phyloP scores from a whole-genome alignment of 2,329 filamentous ascomycete genomes.

The Botrytis paeoniae region DNA sequence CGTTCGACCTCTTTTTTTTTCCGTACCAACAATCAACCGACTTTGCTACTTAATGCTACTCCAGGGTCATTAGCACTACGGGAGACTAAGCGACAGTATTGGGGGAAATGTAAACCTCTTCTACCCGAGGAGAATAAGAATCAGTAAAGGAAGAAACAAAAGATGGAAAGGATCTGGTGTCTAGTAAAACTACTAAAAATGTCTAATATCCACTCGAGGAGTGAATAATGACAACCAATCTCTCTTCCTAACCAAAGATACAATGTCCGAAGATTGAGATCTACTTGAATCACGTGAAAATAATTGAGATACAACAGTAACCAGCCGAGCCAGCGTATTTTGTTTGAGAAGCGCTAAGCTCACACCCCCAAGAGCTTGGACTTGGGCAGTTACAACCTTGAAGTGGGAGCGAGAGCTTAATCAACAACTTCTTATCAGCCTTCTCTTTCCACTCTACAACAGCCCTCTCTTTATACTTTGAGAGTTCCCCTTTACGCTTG shows the following conservation, averaged over 20 bases:
- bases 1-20: conserved; percentile 17
- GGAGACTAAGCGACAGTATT: conserved; percentile 16
- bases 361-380: conserved; percentile 13
- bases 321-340: neutral
- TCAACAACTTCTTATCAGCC: conserved; percentile 19
- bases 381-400: conserved; percentile 18
- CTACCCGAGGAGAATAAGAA: conserved; percentile 10
- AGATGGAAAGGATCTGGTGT: neutral
- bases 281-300: conserved; percentile 10
- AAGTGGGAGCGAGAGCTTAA: conserved; percentile 21
- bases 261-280: neutral
- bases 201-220: neutral
- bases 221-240: neutral
- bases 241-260: neutral
- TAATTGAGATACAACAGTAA: neutral
- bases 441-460: neutral
- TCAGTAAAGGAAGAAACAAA: neutral
- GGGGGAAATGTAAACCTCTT: conserved; percentile 6
- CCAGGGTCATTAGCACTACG: conserved; percentile 8
- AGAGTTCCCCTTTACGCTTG: neutral
- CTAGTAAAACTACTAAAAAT: neutral
- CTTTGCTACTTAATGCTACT: conserved; percentile 12
- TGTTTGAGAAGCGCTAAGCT: conserved; percentile 4
- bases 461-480: neutral
- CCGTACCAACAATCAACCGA: conserved; percentile 9